phyloP scores from a whole-genome alignment of 2,329 filamentous ascomycete genomes.

The Trichoderma breve region DNA sequence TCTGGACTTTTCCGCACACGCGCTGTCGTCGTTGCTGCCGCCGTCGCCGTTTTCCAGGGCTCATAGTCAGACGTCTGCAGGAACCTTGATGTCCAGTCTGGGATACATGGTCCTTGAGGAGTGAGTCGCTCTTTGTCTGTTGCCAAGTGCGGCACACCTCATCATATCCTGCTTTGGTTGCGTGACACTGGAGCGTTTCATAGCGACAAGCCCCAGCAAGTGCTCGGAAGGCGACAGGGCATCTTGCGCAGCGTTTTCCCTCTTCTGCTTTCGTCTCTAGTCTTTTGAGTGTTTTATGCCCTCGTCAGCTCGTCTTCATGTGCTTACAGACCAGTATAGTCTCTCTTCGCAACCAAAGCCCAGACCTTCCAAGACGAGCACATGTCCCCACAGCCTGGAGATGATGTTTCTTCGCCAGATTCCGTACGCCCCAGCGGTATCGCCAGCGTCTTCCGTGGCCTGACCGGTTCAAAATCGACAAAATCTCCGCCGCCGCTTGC shows the following conservation, averaged over 20 bases:
- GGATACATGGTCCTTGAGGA: conserved; percentile 20
- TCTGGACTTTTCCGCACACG: background rate
- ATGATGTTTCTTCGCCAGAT: conserved; percentile 55
- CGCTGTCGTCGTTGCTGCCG: background rate
- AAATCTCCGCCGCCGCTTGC: conserved; percentile 49
- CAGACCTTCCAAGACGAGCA: conserved; percentile 39
- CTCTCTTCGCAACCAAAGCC: conserved; percentile 14
- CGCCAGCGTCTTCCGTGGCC: conserved; percentile 62
- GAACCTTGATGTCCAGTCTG: conserved; percentile 20
- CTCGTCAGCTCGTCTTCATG: background rate
- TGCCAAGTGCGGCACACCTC: background rate
- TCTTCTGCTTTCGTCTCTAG: background rate
- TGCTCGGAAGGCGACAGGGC: background rate
- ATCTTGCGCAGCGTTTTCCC: background rate
- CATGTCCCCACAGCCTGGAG: conserved; percentile 61
- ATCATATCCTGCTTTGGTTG: conserved; percentile 6
- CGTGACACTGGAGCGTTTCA: background rate
- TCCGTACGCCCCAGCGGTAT: conserved; percentile 55
- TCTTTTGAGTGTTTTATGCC: background rate
- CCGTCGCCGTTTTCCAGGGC: background rate
- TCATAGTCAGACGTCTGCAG: background rate
- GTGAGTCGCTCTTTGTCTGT: conserved; percentile 9
- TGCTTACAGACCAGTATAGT: conserved; percentile 18
- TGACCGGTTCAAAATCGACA: conserved; percentile 55
- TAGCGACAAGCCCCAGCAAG: background rate